Percentiles rank a stretch among this genome's conserved stretches.
Conservation (phyloP, 192 early-diverging fungal genomes). For the Oehlia diaphana region DNA sequence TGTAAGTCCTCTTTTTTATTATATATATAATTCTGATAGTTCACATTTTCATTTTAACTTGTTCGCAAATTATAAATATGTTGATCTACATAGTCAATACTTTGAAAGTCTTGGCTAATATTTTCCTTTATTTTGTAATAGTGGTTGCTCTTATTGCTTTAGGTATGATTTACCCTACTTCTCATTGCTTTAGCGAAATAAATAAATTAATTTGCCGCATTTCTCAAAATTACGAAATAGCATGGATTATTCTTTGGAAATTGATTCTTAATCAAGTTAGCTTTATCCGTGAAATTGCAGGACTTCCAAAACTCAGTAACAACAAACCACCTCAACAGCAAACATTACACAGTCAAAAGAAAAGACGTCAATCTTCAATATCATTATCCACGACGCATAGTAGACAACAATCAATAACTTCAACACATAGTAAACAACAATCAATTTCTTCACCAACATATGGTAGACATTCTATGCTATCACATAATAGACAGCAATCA, state of each 20-base stretch:
- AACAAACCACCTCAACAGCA: background rate
- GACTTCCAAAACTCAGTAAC: background rate
- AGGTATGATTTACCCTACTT: background rate
- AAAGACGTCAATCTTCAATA: background rate
- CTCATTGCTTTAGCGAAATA: no score
- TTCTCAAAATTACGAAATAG: background rate
- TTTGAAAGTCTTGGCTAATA: background rate
- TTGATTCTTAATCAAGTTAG: background rate
- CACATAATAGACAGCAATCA: background rate
- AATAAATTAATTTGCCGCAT: no score
- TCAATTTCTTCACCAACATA: background rate
- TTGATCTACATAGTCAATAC: background rate
- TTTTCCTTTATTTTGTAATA: background rate
- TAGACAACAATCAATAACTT: background rate
- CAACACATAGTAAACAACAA: background rate
- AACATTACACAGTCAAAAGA: background rate
- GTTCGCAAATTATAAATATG: background rate
- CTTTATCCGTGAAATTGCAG: background rate
- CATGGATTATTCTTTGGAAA: background rate
- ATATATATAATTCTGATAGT: no score
- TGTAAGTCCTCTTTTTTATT: no score
- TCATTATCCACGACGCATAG: background rate
- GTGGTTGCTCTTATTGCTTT: background rate
- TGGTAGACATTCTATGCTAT: background rate
- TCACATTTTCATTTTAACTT: no score